phyloP scores from a whole-genome alignment of 257 asterid species.

The Primulina huaijiensis region DNA sequence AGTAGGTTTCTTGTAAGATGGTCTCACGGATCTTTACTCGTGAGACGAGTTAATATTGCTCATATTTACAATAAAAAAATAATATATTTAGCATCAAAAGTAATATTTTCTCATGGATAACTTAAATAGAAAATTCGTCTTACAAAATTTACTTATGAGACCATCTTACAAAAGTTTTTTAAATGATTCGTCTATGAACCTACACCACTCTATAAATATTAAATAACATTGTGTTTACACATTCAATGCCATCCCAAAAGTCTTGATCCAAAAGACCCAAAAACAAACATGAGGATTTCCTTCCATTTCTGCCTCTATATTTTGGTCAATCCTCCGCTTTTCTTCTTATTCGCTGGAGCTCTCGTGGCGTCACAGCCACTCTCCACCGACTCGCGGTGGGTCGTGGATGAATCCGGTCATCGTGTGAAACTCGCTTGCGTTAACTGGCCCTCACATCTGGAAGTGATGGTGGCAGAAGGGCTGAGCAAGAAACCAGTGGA shows the following conservation, averaged over 20 bases:
- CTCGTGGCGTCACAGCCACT: conserved; percentile 48
- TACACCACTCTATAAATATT: conserved; percentile 11
- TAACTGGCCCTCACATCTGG: conserved; percentile 94
- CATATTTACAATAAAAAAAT: no score
- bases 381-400: conserved; percentile 72
- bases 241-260: background rate
- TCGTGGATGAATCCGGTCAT: conserved; percentile 60
- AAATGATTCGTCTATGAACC: background rate
- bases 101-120: no score
- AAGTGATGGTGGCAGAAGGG: conserved; percentile 88
- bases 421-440: conserved; percentile 83
- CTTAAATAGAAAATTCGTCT: no score
- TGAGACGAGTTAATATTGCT: no score
- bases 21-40: no score
- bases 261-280: conserved; percentile 16
- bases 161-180: no score
- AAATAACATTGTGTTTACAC: conserved; percentile 1
- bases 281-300: conserved; percentile 23
- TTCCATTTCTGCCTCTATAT: conserved; percentile 19
- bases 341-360: conserved; percentile 5
- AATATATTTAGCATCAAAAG: no score
- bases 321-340: conserved; percentile 9
- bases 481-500: conserved; percentile 79
- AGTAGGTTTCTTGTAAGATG: no score
- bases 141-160: no score